Conservation (phyloP, 768 basidiomycete species). For the Mycena sanguinolenta region DNA sequence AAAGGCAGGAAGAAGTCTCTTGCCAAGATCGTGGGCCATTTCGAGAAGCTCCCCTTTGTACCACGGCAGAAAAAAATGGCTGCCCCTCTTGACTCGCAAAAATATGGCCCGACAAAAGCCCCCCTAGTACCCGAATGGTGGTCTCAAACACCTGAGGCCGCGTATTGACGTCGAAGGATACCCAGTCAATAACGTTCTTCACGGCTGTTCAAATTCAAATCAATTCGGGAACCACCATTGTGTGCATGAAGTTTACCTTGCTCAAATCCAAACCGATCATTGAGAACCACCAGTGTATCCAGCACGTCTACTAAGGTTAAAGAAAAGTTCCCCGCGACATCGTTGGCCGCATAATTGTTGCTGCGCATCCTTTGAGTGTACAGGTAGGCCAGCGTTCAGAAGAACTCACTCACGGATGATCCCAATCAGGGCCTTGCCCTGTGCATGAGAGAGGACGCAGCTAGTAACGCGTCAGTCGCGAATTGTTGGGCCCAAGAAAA, state of each 20-base stretch:
- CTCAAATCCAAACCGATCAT: slow-evolving; percentile 79
- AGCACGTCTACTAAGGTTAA: slow-evolving; percentile 86
- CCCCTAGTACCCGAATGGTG: slow-evolving; percentile 94
- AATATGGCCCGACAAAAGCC: slow-evolving; percentile 87
- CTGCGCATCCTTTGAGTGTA: slow-evolving; percentile 46
- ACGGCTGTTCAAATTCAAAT: slow-evolving; percentile 64
- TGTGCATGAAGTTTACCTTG: slow-evolving; percentile 83
- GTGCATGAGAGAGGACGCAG: slow-evolving; percentile 91
- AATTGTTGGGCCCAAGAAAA: slow-evolving; percentile 10
- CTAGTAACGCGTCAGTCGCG: slow-evolving; percentile 52
- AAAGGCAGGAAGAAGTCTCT: slow-evolving; percentile 91
- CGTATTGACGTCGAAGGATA: slow-evolving; percentile 64
- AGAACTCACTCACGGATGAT: slow-evolving; percentile 72
- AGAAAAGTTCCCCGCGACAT: slow-evolving; percentile 95
- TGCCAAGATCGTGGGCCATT: slow-evolving; percentile 89
- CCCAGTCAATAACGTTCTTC: too few species aligned
- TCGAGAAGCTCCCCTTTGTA: slow-evolving; percentile 84
- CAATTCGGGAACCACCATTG: slow-evolving; percentile 89
- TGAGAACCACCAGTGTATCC: slow-evolving; percentile 91
- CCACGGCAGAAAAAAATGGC: slow-evolving; percentile 85
- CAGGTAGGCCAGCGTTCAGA: slow-evolving; percentile 22
- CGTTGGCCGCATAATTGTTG: slow-evolving; percentile 85
- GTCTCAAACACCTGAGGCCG: slow-evolving; percentile 99
- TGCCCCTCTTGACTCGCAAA: slow-evolving; percentile 78
- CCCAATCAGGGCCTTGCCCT: slow-evolving; percentile 90